Conservation (phyloP, 2,329 filamentous ascomycete genomes). For the Nectriaceae sp. region DNA sequence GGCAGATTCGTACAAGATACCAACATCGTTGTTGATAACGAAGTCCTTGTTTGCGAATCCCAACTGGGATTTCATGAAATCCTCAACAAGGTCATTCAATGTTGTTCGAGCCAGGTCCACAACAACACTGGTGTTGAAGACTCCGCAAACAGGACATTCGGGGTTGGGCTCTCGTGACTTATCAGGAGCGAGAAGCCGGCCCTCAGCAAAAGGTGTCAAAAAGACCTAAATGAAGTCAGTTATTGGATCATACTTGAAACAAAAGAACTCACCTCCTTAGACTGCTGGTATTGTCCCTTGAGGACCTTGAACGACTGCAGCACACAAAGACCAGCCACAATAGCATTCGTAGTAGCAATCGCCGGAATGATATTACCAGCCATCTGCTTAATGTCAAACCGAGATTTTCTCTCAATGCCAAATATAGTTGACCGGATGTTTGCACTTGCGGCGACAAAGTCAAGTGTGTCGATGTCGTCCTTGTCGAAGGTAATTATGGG, state of each 20-base stretch:
- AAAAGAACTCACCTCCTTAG: slow-evolving; percentile 67
- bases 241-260: neutral
- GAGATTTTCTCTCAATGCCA: slow-evolving; percentile 81
- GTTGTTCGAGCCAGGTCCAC: slow-evolving; percentile 74
- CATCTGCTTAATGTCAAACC: slow-evolving; percentile 99
- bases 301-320: slow-evolving; percentile 91
- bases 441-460: slow-evolving; percentile 89
- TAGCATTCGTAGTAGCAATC: slow-evolving; percentile 96
- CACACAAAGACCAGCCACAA: slow-evolving; percentile 90
- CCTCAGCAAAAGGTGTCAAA: slow-evolving; percentile 66
- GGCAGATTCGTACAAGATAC: slow-evolving; percentile 65
- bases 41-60: slow-evolving; percentile 80
- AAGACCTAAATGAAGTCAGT: slow-evolving; percentile 59
- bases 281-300: slow-evolving; percentile 66
- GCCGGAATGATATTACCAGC: slow-evolving; percentile 98
- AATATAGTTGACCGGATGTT: slow-evolving; percentile 91
- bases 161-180: slow-evolving; percentile 68
- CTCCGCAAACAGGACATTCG: slow-evolving; percentile 80
- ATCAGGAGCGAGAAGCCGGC: slow-evolving; percentile 61
- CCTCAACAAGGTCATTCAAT: slow-evolving; percentile 76
- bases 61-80: slow-evolving; percentile 68
- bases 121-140: slow-evolving; percentile 66
- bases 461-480: slow-evolving; percentile 90
- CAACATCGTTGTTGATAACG: slow-evolving; percentile 71
- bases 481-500: slow-evolving; percentile 90